Percentiles rank a stretch among this genome's conserved stretches.
Conservation (phyloP, 2,329 filamentous ascomycete genomes). For the Diaporthe ampelina region DNA sequence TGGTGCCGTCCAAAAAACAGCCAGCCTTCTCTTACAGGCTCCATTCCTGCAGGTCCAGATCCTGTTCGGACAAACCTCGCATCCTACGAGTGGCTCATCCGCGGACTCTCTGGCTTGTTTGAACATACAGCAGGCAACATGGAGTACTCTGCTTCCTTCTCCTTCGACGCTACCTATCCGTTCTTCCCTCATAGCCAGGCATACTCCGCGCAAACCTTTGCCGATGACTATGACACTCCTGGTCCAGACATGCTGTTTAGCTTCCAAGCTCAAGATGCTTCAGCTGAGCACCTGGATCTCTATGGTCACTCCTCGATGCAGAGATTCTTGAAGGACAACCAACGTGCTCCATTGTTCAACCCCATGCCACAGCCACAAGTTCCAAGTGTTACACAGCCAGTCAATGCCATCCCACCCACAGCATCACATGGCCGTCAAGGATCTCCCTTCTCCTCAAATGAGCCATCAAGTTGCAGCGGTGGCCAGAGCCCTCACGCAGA, state of each 20-base stretch:
- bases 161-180: conserved; percentile 23
- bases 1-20: neutral
- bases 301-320: conserved; percentile 46
- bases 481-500: conserved; percentile 56
- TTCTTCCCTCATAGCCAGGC: conserved; percentile 7
- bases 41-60: conserved; percentile 21
- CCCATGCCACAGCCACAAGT: conserved; percentile 39
- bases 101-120: neutral
- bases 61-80: neutral
- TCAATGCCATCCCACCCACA: conserved; percentile 41
- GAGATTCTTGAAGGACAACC: conserved; percentile 48
- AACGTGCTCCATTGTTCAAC: conserved; percentile 48
- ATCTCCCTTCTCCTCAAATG: conserved; percentile 56
- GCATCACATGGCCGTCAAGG: conserved; percentile 47
- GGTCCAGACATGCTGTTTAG: neutral
- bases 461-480: conserved; percentile 54
- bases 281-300: conserved; percentile 41
- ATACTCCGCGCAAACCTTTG: conserved; percentile 18
- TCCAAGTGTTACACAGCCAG: conserved; percentile 33
- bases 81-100: conserved; percentile 5
- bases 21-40: neutral
- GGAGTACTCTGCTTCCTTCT: conserved; percentile 13
- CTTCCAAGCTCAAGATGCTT: conserved; percentile 43
- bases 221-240: conserved; percentile 18
- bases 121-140: conserved; percentile 10